Conservation (phyloP, 1,284 basidiomycete genomes). For the Moniliophthora roreri region DNA sequence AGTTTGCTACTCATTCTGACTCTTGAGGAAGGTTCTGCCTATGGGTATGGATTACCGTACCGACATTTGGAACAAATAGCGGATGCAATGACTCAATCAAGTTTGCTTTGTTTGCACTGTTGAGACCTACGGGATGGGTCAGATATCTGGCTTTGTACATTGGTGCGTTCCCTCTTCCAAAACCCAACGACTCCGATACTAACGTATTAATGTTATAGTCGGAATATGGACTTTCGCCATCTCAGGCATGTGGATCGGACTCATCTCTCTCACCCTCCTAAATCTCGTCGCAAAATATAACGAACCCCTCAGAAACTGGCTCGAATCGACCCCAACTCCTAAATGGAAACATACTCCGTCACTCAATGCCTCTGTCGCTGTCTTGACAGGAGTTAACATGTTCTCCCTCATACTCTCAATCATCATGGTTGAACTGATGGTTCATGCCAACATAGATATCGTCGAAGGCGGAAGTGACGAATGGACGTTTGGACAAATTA, state of each 20-base stretch:
- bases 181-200: neutral
- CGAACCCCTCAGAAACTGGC: neutral
- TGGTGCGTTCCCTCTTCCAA: slow-evolving; percentile 1
- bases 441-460: neutral
- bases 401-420: neutral
- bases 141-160: neutral
- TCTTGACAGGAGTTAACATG: neutral
- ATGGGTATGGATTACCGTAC: slow-evolving; percentile 4
- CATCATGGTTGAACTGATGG: slow-evolving; percentile 6
- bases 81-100: neutral
- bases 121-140: neutral
- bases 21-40: neutral
- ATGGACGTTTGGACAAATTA: slow-evolving; percentile 9
- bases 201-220: neutral
- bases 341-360: slow-evolving; percentile 2
- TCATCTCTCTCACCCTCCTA: neutral
- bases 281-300: neutral
- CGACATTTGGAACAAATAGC: neutral
- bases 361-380: neutral
- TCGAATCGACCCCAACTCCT: neutral
- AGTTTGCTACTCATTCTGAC: neutral
- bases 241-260: neutral
- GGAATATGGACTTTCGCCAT: slow-evolving; percentile 3
- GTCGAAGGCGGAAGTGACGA: slow-evolving; percentile 1
- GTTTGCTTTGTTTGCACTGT: neutral